Base-by-base conservation (phyloP, 345 rosid species). In the Corchorus capsularis region DNA sequence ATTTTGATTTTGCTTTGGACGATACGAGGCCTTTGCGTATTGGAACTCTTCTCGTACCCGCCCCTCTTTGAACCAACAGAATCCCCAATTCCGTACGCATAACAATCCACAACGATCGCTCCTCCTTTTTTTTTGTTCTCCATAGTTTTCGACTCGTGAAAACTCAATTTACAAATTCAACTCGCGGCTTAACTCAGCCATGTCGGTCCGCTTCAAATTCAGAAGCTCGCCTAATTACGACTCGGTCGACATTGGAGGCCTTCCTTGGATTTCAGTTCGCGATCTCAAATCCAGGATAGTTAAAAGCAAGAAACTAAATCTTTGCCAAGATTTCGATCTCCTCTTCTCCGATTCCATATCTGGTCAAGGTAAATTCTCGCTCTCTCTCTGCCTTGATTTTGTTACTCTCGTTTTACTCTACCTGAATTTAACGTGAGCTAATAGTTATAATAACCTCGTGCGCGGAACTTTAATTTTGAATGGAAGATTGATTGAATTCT, bases 181-280 rank as follows among this genome's bases (percentile, higher is more conserved):
- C 34, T 39, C 71, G 14, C 77, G 71, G 37, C 34, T 69, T 74
- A 69, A 75, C 53, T 78, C 54, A 63, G 66, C 64, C 62, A 85
- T 85, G 88, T 71, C 86, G 10, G 61, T 85, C 15, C 83, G 81
- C 6, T 85, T 79, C 77, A 81, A 82, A 79, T 83, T 85, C 81
- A 67, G 88, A 74, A 85, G 86, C 82, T 77, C 83, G 22, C 46
- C 63, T 57, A 45, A 72, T 60, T 83, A 77, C 60, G 86, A 85
- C 56, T 75, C 82, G 39, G 79, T 85, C 46, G 83, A 81, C 74
- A 81, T 85, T 56, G 85, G 75, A 7, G 83, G 80, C 47, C 78
- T 37, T 19, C 65, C 82, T 63, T 85, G 82, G n/a, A 81, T 85
- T 69, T 85, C 86, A 7, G 34, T 85, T 69, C 55, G 80, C 32